Evolutionary conservation across 2,329 filamentous ascomycete species (phyloP).

Genomic region (Hypoxylon sp.): DNA sequence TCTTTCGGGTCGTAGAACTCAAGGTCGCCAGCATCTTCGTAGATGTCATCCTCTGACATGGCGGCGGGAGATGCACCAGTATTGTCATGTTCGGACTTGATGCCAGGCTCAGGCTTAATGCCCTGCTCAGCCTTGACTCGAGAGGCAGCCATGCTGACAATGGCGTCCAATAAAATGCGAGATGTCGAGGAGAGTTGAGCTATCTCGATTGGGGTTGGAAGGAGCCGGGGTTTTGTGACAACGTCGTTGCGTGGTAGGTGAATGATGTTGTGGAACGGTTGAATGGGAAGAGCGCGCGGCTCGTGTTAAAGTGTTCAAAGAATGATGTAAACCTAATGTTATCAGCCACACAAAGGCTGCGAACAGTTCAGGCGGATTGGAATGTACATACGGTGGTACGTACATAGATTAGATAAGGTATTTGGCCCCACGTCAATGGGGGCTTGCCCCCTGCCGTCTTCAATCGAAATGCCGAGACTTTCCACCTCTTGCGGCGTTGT

Average conservation of each 20-base stretch:
- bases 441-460: background rate
- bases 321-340: conserved; percentile 35
- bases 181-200: background rate
- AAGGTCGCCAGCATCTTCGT: conserved; percentile 71
- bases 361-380: conserved; percentile 6
- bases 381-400: background rate
- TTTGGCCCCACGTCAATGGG: background rate
- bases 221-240: background rate
- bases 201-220: conserved; percentile 21
- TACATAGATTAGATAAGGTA: conserved; percentile 37
- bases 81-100: conserved; percentile 63
- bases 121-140: conserved; percentile 48
- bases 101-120: conserved; percentile 48
- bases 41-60: conserved; percentile 77
- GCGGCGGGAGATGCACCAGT: conserved; percentile 60
- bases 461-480: conserved; percentile 14
- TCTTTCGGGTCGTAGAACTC: conserved; percentile 67
- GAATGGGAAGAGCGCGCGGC: conserved; percentile 20
- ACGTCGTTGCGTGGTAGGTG: conserved; percentile 1
- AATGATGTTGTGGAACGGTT: conserved; percentile 20
- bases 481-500: background rate
- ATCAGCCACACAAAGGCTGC: conserved; percentile 5
- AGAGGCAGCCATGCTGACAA: conserved; percentile 48
- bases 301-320: conserved; percentile 30
- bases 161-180: conserved; percentile 16